Percentiles rank a stretch among this genome's conserved stretches.
phyloP scores from a whole-genome alignment of 2,329 filamentous ascomycete species.

The Fusarium virguliforme region DNA sequence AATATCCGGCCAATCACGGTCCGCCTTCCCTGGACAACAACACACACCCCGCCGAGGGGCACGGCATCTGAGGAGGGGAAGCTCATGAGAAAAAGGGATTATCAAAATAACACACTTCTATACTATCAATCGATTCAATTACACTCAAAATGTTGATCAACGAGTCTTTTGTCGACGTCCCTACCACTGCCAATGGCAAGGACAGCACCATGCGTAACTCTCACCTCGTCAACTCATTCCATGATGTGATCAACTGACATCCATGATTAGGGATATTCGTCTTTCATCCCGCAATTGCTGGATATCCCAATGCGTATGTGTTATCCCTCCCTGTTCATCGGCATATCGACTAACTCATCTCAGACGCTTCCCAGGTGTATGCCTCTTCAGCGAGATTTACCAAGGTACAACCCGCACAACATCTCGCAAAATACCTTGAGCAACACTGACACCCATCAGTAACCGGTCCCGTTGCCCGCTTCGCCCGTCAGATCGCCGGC shows the following conservation, averaged over 20 bases:
- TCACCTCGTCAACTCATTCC: constrained; percentile 32
- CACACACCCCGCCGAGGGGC: constrained; percentile 46
- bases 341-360: constrained; percentile 17
- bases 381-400: constrained; percentile 95
- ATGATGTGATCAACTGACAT: constrained; percentile 30
- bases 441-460: constrained; percentile 66
- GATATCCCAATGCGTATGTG: constrained; percentile 86
- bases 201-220: constrained; percentile 68
- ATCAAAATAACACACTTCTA: neutral
- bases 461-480: constrained; percentile 89
- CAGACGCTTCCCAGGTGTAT: constrained; percentile 85
- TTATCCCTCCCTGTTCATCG: neutral
- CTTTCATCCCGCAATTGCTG: constrained; percentile 87
- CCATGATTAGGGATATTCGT: constrained; percentile 81
- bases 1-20: constrained; percentile 36
- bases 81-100: constrained; percentile 31
- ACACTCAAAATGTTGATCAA: constrained; percentile 66
- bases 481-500: constrained; percentile 91
- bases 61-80: constrained; percentile 32
- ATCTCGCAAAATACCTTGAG: neutral
- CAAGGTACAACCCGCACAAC: constrained; percentile 75
- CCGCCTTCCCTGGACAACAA: constrained; percentile 13
- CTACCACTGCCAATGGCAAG: constrained; percentile 68
- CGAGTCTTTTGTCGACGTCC: constrained; percentile 68
- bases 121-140: neutral